phyloP scores from a whole-genome alignment of 345 rosid species.

The Syzygium aromaticum region DNA sequence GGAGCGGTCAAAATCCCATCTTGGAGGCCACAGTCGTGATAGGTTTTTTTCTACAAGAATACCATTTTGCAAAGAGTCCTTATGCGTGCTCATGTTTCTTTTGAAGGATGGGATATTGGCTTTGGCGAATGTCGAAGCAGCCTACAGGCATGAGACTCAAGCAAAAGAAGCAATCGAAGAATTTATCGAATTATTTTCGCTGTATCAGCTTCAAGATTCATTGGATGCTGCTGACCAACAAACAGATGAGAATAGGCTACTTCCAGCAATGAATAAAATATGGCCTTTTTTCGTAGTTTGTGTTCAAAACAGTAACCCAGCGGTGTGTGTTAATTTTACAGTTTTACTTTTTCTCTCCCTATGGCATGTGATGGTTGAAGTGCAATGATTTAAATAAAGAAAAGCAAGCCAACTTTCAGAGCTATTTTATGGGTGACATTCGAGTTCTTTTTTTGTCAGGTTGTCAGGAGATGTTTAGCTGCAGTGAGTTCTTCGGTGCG shows the following conservation, averaged over 20 bases:
- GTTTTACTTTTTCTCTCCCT: background rate
- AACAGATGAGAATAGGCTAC: conserved; percentile 71
- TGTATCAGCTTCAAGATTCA: conserved; percentile 57
- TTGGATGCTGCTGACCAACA: conserved; percentile 52
- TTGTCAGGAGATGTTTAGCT: conserved; percentile 48
- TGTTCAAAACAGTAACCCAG: conserved; percentile 46
- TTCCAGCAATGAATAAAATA: conserved; percentile 84
- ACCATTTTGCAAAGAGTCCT: background rate
- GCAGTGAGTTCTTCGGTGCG: conserved; percentile 50
- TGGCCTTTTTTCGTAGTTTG: conserved; percentile 85
- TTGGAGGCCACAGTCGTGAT: background rate
- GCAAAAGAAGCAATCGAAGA: conserved; percentile 65
- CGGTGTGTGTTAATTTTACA: conserved; percentile 30
- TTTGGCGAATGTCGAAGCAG: conserved; percentile 77
- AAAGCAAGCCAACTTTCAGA: background rate
- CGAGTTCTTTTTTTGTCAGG: conserved; percentile 27
- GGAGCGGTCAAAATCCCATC: background rate
- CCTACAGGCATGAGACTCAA: conserved; percentile 55
- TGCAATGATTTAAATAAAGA: background rate
- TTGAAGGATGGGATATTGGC: conserved; percentile 58
- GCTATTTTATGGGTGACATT: background rate
- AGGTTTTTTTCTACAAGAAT: background rate
- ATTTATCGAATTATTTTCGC: conserved; percentile 37
- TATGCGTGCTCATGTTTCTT: background rate
- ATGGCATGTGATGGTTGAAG: background rate